phyloP scores from a whole-genome alignment of 1,284 basidiomycete genomes.

The Puccinia horiana region DNA sequence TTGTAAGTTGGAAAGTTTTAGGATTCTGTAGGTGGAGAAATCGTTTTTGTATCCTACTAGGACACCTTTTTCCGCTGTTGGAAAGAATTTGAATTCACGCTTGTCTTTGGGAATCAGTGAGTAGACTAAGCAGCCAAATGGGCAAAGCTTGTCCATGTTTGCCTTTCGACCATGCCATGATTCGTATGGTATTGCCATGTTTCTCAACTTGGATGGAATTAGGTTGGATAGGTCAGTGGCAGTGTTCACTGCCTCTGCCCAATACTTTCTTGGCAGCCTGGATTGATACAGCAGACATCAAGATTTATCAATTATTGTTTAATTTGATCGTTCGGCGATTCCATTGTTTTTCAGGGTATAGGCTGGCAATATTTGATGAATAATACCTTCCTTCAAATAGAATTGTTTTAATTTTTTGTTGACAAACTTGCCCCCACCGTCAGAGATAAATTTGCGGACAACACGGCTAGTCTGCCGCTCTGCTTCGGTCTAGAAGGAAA shows the following conservation, averaged over 20 bases:
- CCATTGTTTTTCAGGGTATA: background rate
- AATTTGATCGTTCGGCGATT: background rate
- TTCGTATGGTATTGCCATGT: background rate
- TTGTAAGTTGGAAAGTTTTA: background rate
- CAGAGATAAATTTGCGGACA: too few species aligned
- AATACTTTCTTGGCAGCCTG: background rate
- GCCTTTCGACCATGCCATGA: background rate
- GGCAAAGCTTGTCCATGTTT: background rate
- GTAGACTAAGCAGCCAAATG: background rate
- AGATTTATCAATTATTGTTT: background rate
- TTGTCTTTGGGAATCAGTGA: background rate
- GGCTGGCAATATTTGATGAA: background rate
- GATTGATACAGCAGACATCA: background rate
- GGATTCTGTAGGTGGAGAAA: background rate
- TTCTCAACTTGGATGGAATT: background rate
- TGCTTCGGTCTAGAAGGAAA: too few species aligned
- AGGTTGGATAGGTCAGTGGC: background rate
- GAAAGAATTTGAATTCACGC: background rate
- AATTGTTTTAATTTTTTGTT: background rate
- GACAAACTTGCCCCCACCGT: background rate
- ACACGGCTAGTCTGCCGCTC: too few species aligned
- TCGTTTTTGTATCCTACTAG: background rate
- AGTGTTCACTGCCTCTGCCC: slow-evolving; percentile 17
- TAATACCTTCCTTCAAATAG: background rate
- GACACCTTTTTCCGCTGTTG: background rate